A percentile compares a stretch with the other conserved stretches of the same genome.
These are phyloP conservation scores for Pichia sp. DNA, from an alignment of 1,139 yeast species.

Conservation along the genomic window DNA sequence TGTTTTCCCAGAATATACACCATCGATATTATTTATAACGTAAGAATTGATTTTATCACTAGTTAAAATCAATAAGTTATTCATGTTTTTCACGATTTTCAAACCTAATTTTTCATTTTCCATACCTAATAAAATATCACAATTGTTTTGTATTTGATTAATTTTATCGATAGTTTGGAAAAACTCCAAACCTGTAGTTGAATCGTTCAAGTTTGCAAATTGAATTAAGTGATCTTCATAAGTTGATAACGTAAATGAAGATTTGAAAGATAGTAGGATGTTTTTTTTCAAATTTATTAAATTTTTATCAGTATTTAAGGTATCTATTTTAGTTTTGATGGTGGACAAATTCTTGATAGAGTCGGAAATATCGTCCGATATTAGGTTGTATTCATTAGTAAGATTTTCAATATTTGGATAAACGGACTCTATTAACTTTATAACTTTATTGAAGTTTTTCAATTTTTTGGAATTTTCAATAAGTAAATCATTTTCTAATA, in stretches of 20 bases:
- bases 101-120: constrained; percentile 69
- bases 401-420: constrained; percentile 37
- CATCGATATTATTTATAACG: constrained; percentile 28
- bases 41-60: constrained; percentile 42
- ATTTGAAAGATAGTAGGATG: constrained; percentile 51
- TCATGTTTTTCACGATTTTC: constrained; percentile 58
- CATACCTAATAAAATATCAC: constrained; percentile 60
- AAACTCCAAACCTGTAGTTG: constrained; percentile 50
- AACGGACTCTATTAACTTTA: constrained; percentile 41
- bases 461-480: constrained; percentile 53
- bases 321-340: background rate
- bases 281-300: constrained; percentile 45
- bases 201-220: constrained; percentile 32
- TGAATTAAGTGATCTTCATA: constrained; percentile 54
- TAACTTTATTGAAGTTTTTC: constrained; percentile 56
- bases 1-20: constrained; percentile 19
- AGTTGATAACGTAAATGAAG: constrained; percentile 62
- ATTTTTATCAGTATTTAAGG: constrained; percentile 22
- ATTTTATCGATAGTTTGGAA: constrained; percentile 57
- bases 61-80: constrained; percentile 45
- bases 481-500: constrained; percentile 65
- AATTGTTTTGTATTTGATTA: constrained; percentile 56
- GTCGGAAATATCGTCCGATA: constrained; percentile 29
- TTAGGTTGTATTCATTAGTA: constrained; percentile 36
- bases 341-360: constrained; percentile 27